Conservation (phyloP, 441 rosid species). For the Aleurites moluccanus region DNA sequence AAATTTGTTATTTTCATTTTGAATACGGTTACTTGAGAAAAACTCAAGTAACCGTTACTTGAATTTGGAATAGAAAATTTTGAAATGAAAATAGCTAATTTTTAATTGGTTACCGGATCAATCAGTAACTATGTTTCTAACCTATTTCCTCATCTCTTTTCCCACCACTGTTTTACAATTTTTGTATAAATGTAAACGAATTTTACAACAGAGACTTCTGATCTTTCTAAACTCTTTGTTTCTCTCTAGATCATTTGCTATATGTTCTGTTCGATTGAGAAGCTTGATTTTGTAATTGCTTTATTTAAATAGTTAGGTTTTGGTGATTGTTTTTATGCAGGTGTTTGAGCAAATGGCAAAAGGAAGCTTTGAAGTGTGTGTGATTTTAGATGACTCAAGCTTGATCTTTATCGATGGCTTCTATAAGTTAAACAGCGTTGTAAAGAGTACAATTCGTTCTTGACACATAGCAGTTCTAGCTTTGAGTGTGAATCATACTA, state of each 20-base stretch:
- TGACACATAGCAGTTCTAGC: too few species aligned
- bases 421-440: slow-evolving; percentile 7
- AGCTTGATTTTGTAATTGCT: slow-evolving; percentile 16
- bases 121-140: too few species aligned
- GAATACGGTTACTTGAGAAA: too few species aligned
- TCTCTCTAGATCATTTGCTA: background rate
- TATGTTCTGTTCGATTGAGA: slow-evolving; percentile 9
- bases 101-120: too few species aligned
- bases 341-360: too few species aligned
- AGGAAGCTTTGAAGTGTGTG: too few species aligned
- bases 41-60: too few species aligned
- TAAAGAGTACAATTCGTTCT: background rate
- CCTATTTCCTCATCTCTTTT: too few species aligned
- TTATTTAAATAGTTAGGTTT: slow-evolving; percentile 15
- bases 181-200: background rate
- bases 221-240: background rate
- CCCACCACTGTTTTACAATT: background rate
- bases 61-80: too few species aligned
- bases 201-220: slow-evolving; percentile 1
- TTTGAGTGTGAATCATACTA: slow-evolving; percentile 2
- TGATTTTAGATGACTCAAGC: slow-evolving; percentile 4
- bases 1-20: too few species aligned
- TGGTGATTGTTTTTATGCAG: slow-evolving; percentile 4
- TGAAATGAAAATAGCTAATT: too few species aligned
- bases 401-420: slow-evolving; percentile 5